Percentiles rank a stretch among this genome's conserved stretches.
These are phyloP conservation scores for Penicillium sp. DNA, from an alignment of 2,329 filamentous ascomycete genomes.

Conservation along the genomic window DNA sequence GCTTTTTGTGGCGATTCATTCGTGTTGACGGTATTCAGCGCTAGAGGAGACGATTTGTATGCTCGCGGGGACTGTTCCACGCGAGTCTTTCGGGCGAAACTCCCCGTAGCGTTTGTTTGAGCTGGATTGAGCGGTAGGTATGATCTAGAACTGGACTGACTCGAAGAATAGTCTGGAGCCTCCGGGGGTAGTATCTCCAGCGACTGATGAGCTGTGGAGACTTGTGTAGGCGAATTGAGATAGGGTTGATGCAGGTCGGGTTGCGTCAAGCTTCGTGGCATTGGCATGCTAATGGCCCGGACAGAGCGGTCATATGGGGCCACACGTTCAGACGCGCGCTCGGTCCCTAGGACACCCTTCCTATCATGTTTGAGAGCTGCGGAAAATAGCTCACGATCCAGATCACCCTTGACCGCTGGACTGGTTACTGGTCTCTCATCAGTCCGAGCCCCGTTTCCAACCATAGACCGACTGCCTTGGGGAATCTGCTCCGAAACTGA, in stretches of 20 bases:
- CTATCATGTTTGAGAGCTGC: conserved; percentile 24
- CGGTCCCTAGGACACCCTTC: conserved; percentile 7
- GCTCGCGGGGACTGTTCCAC: conserved; percentile 12
- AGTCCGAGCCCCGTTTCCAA: conserved; percentile 2
- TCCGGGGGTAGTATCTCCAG: conserved; percentile 4
- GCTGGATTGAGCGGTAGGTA: neutral
- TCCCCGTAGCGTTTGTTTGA: neutral
- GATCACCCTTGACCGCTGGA: conserved; percentile 12
- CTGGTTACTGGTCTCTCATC: neutral
- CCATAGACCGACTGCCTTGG: neutral
- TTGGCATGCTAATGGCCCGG: neutral
- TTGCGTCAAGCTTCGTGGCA: conserved; percentile 2
- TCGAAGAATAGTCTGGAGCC: neutral
- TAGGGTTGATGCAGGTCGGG: neutral
- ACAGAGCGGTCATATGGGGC: neutral
- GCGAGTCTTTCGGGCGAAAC: conserved; percentile 6
- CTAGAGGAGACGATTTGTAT: conserved; percentile 35
- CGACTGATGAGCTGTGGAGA: conserved; percentile 7
- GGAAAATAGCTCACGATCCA: conserved; percentile 27
- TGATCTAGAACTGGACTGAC: neutral
- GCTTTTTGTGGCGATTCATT: conserved; percentile 8
- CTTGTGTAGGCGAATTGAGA: neutral
- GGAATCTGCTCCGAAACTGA: neutral
- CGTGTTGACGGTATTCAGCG: conserved; percentile 23
- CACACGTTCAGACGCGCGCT: neutral